These are phyloP conservation scores for Sporothrix phasma DNA, from an alignment of 2,329 filamentous ascomycete species.

Conservation along the genomic window DNA sequence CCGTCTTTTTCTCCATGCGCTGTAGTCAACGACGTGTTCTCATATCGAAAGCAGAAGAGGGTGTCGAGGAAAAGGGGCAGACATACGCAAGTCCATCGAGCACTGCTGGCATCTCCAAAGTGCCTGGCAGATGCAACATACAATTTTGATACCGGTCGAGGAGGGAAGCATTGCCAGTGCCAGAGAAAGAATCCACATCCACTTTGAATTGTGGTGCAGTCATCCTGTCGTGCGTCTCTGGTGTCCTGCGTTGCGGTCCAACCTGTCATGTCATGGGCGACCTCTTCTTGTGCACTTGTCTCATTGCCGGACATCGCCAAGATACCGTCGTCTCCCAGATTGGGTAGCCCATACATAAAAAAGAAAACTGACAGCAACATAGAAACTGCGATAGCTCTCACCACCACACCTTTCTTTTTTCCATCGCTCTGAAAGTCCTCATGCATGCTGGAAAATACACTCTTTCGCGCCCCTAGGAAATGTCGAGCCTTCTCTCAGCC, in stretches of 20 bases:
- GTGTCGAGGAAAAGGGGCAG: background rate
- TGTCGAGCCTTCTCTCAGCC: background rate
- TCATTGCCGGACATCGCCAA: background rate
- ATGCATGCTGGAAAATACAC: constrained; percentile 10
- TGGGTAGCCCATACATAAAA: constrained; percentile 12
- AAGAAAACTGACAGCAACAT: background rate
- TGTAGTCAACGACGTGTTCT: background rate
- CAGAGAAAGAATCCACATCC: no score
- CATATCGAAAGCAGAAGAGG: background rate
- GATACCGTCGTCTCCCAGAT: background rate
- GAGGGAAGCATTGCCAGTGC: background rate
- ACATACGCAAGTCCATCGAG: no score
- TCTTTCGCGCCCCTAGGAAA: background rate
- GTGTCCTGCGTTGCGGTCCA: constrained; percentile 13
- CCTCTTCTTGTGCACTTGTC: no score
- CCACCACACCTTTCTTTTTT: background rate
- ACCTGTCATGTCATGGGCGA: background rate
- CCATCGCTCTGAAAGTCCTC: background rate
- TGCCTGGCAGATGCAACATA: no score
- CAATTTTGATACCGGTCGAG: background rate
- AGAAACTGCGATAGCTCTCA: background rate
- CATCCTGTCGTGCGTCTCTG: background rate
- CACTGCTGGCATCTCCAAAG: no score
- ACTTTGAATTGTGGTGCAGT: no score
- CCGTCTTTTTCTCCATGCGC: background rate